phyloP scores from a whole-genome alignment of 352 stramenopile genomes.

The Phytopythium sindhum region DNA sequence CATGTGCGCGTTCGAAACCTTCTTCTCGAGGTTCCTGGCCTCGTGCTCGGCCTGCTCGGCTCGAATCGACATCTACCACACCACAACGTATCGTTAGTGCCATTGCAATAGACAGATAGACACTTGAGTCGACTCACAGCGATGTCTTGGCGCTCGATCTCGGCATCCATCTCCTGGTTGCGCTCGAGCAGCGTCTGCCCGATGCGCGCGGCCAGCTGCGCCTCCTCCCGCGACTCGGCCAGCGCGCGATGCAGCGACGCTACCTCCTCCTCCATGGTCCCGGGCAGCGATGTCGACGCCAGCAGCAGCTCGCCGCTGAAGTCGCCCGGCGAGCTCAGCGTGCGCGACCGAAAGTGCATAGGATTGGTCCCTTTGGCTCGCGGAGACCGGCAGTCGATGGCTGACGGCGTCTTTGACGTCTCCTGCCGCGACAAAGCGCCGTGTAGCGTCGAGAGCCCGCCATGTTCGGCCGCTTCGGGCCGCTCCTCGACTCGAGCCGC shows the following conservation, averaged over 20 bases:
- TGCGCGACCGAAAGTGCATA: constrained; percentile 4
- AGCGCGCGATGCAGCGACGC: constrained; percentile 10
- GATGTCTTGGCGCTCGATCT: constrained; percentile 12
- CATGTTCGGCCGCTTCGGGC: neutral
- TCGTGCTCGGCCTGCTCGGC: constrained; percentile 43
- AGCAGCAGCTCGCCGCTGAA: neutral
- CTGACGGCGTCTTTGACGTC: neutral
- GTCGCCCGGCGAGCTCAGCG: constrained; percentile 2
- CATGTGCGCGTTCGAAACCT: constrained; percentile 22
- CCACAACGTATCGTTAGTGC: neutral
- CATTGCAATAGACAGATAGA: neutral
- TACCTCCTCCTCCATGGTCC: constrained; percentile 1
- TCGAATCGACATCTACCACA: constrained; percentile 25
- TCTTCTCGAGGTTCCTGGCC: constrained; percentile 31
- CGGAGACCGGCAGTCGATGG: constrained; percentile 1
- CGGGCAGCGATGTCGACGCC: neutral
- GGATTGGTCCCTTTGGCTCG: neutral
- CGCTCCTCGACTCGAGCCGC: neutral
- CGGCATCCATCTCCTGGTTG: constrained; percentile 22
- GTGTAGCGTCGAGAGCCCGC: too few species aligned
- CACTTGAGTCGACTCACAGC: neutral
- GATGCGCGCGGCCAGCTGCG: constrained; percentile 20
- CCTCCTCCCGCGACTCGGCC: constrained; percentile 22
- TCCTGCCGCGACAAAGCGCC: neutral
- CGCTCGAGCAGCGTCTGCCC: constrained; percentile 21